Percentiles rank a stretch among this genome's conserved stretches.
Evolutionary conservation across 2,329 filamentous ascomycete species (phyloP).

Genomic region (Amauroascus niger): DNA sequence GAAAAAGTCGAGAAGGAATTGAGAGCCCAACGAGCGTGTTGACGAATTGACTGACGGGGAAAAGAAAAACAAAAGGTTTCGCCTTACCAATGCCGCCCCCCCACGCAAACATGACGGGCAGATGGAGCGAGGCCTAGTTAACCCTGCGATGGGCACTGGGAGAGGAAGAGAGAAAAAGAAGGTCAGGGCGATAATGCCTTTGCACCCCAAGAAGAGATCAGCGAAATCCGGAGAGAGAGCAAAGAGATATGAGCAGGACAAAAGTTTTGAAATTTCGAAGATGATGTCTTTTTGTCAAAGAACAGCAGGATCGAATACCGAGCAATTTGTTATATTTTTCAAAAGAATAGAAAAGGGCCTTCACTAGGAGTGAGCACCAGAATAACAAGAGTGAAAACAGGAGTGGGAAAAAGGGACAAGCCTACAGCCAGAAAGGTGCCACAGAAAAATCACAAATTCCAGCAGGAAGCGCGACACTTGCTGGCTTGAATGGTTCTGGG

Average conservation of each 20-base stretch:
- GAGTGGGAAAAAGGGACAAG: background rate
- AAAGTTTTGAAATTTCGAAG: background rate
- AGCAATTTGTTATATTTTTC: too few species aligned
- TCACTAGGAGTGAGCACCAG: too few species aligned
- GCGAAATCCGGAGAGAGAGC: background rate
- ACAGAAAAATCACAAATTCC: background rate
- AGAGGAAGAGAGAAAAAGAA: background rate
- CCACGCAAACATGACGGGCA: conserved; percentile 18
- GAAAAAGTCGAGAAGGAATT: too few species aligned
- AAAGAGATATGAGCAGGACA: background rate
- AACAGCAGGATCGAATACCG: too few species aligned
- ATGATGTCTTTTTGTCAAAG: background rate
- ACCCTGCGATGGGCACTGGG: background rate
- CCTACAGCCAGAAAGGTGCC: background rate
- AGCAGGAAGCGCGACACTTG: background rate
- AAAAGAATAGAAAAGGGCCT: too few species aligned
- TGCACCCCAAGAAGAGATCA: background rate
- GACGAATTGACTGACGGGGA: too few species aligned
- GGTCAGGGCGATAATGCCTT: background rate
- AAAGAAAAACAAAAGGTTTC: background rate
- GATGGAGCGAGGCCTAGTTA: conserved; percentile 5
- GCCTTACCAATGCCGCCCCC: conserved; percentile 17
- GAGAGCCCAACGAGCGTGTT: too few species aligned
- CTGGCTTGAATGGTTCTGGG: background rate
- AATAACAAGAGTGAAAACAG: too few species aligned